Percentiles rank a stretch among this genome's conserved stretches.
Evolutionary conservation across 768 basidiomycete species (phyloP).

Genomic region (Russula virescens): DNA sequence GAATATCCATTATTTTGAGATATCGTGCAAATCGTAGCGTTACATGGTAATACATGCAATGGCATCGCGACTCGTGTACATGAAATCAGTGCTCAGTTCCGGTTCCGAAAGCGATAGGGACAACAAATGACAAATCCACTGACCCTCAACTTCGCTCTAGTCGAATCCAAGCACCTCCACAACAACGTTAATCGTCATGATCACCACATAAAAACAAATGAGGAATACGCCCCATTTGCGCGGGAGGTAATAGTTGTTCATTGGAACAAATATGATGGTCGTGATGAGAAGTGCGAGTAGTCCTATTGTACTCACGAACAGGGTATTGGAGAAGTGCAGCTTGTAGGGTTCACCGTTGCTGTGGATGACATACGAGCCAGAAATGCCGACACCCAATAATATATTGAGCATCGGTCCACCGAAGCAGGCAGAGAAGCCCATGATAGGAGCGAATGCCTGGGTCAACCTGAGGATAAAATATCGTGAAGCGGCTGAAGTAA

Average conservation of each 20-base stretch:
- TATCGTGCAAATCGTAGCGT: neutral
- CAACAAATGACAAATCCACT: conserved; percentile 6
- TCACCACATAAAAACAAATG: conserved; percentile 60
- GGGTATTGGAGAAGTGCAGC: conserved; percentile 76
- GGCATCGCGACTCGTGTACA: neutral
- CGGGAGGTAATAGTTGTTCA: conserved; percentile 77
- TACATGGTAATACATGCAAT: conserved; percentile 11
- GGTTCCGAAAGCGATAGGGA: neutral
- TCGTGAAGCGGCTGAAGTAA: neutral
- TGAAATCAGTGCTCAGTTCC: neutral
- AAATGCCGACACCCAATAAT: conserved; percentile 84
- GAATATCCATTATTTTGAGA: neutral
- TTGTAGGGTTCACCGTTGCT: conserved; percentile 56
- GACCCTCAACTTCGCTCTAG: neutral
- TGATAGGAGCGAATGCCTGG: conserved; percentile 80
- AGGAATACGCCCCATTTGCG: conserved; percentile 78
- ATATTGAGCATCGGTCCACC: conserved; percentile 93
- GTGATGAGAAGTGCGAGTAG: conserved; percentile 68
- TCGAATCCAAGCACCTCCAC: conserved; percentile 53
- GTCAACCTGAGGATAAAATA: neutral
- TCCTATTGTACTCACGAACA: conserved; percentile 78
- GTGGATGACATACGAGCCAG: conserved; percentile 79
- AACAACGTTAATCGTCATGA: conserved; percentile 75
- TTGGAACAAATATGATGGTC: conserved; percentile 79
- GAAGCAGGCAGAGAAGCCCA: conserved; percentile 95